Evolutionary conservation across 371 early-diverging fungal species (phyloP).

Genomic region (Syncephalastrum contaminatum): DNA sequence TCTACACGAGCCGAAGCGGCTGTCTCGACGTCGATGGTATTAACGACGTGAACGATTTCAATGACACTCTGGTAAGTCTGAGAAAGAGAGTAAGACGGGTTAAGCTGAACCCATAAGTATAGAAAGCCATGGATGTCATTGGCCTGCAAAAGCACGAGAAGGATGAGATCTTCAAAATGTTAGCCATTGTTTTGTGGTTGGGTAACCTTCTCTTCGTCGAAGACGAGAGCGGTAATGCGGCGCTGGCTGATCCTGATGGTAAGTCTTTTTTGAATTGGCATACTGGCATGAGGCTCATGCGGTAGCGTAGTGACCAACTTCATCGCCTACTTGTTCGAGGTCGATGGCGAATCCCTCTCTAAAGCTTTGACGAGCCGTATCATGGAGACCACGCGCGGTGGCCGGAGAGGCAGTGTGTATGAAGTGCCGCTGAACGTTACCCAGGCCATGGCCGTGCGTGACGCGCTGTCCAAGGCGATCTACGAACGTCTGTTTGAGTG

Average conservation of each 20-base stretch:
- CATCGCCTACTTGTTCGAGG: conserved; percentile 77
- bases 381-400: conserved; percentile 82
- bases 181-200: conserved; percentile 82
- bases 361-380: conserved; percentile 69
- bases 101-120: conserved; percentile 1
- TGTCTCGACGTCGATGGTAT: conserved; percentile 82
- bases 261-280: conserved; percentile 7
- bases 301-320: conserved; percentile 62
- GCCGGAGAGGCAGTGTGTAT: conserved; percentile 76
- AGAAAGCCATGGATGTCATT: conserved; percentile 81
- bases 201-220: conserved; percentile 81
- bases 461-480: conserved; percentile 85
- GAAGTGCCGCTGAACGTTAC: conserved; percentile 79
- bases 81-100: not conserved
- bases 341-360: conserved; percentile 59
- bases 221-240: conserved; percentile 62
- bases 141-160: conserved; percentile 74
- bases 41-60: conserved; percentile 75
- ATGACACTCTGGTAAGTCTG: conserved; percentile 63
- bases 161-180: conserved; percentile 77
- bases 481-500: conserved; percentile 89
- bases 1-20: conserved; percentile 72
- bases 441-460: conserved; percentile 79
- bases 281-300: not conserved
- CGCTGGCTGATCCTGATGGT: conserved; percentile 66